Evolutionary conservation across 805 yeast genomes (phyloP).

Genomic region (Lachancea kluyveri): DNA sequence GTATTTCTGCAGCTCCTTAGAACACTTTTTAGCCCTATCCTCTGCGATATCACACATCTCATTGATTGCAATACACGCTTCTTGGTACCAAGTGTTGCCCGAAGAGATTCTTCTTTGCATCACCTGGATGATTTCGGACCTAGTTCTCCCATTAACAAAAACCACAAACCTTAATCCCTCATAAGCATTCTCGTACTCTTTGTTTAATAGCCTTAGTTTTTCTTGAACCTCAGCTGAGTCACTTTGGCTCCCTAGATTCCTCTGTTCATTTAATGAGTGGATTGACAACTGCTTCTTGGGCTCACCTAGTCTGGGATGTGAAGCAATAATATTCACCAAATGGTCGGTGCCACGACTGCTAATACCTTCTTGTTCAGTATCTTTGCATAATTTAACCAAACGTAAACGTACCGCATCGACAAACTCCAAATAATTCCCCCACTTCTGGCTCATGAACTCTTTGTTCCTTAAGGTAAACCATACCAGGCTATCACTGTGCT

Average conservation of each 20-base stretch:
- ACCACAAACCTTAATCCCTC: constrained; percentile 80
- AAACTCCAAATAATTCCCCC: constrained; percentile 32
- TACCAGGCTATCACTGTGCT: constrained; percentile 17
- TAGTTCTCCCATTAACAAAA: constrained; percentile 77
- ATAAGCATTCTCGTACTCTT: constrained; percentile 52
- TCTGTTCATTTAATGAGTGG: constrained; percentile 70
- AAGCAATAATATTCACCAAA: constrained; percentile 60
- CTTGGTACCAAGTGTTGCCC: constrained; percentile 34
- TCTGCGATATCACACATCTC: constrained; percentile 92
- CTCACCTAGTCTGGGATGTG: constrained; percentile 87
- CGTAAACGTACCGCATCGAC: constrained; percentile 40
- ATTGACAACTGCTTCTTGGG: constrained; percentile 45
- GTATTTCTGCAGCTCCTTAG: constrained; percentile 28
- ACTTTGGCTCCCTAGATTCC: constrained; percentile 45
- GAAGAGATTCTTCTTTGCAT: constrained; percentile 50
- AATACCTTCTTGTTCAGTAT: constrained; percentile 22
- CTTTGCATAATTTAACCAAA: constrained; percentile 31
- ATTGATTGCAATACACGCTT: constrained; percentile 60
- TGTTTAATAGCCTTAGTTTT: constrained; percentile 48
- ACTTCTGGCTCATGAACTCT: constrained; percentile 7
- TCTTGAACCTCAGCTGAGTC: constrained; percentile 37
- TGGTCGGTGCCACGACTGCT: constrained; percentile 17
- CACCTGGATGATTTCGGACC: constrained; percentile 56
- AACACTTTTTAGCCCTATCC: constrained; percentile 64
- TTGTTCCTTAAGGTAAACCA: constrained; percentile 12